Evolutionary conservation across 805 yeast species (phyloP).

Genomic region (Maudiozyma barnettii): DNA sequence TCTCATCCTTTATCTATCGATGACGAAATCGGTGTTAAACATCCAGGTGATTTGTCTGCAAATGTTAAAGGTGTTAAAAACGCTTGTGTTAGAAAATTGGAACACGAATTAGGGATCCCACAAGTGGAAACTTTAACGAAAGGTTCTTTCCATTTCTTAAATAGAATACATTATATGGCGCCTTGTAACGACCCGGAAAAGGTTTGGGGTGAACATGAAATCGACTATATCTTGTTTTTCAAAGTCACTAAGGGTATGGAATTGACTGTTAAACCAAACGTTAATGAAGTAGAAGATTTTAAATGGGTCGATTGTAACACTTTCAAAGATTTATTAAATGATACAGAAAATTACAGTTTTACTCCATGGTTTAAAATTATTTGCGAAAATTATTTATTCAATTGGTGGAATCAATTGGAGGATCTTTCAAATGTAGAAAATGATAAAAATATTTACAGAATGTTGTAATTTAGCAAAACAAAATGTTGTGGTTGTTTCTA

Average conservation of each 20-base stretch:
- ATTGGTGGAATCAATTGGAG: slow-evolving; percentile 85
- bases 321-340: slow-evolving; percentile 67
- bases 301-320: slow-evolving; percentile 63
- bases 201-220: slow-evolving; percentile 93
- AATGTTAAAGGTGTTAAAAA: slow-evolving; percentile 70
- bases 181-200: slow-evolving; percentile 50
- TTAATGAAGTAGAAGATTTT: slow-evolving; percentile 79
- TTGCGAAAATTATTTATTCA: slow-evolving; percentile 79
- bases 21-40: slow-evolving; percentile 59
- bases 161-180: slow-evolving; percentile 92
- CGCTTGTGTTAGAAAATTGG: slow-evolving; percentile 88
- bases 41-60: slow-evolving; percentile 32
- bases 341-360: slow-evolving; percentile 48
- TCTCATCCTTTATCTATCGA: slow-evolving; percentile 89
- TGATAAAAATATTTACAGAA: slow-evolving; percentile 30
- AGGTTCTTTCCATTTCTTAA: slow-evolving; percentile 68
- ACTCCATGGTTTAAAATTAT: slow-evolving; percentile 98
- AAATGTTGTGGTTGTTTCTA: too few species aligned
- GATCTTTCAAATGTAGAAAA: slow-evolving; percentile 41
- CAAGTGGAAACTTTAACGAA: slow-evolving; percentile 46
- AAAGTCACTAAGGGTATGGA: slow-evolving; percentile 40
- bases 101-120: slow-evolving; percentile 84
- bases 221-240: slow-evolving; percentile 85
- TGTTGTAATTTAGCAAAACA: slow-evolving; percentile 21
- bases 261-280: slow-evolving; percentile 45